Percentiles rank a stretch among this genome's conserved stretches.
Evolutionary conservation across 371 early-diverging fungal species (phyloP).

Genomic region (Entomophthora muscae): DNA sequence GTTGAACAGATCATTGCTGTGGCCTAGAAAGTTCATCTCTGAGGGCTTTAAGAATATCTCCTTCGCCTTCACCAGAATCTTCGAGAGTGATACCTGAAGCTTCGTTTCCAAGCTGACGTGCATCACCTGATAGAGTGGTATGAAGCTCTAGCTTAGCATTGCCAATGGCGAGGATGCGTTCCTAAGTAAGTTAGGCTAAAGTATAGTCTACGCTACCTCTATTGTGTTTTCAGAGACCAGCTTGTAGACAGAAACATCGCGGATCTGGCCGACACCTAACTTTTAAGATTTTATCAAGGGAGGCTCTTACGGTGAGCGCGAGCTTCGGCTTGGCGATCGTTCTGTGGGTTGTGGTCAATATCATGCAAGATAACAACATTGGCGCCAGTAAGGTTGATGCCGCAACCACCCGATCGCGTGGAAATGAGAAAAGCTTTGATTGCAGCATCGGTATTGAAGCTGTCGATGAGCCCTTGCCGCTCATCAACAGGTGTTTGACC

Average conservation of each 20-base stretch:
- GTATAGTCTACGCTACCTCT: constrained; percentile 19
- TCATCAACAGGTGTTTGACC: constrained; percentile 65
- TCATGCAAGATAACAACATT: constrained; percentile 90
- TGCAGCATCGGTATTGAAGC: constrained; percentile 35
- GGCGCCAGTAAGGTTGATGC: constrained; percentile 87
- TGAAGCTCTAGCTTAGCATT: background rate
- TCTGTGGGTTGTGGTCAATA: constrained; percentile 94
- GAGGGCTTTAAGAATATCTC: background rate
- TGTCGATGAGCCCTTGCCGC: constrained; percentile 43
- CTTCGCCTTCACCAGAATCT: background rate
- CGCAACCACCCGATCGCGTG: constrained; percentile 93
- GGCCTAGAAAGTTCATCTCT: background rate
- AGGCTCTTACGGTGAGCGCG: constrained; percentile 76
- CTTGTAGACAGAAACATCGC: constrained; percentile 60
- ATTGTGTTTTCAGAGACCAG: constrained; percentile 51
- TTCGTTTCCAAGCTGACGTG: background rate
- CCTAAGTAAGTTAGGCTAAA: background rate
- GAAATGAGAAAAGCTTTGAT: constrained; percentile 80
- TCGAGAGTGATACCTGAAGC: background rate
- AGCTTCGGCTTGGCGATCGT: constrained; percentile 94
- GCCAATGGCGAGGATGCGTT: background rate
- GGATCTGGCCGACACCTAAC: constrained; percentile 73
- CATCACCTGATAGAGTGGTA: background rate
- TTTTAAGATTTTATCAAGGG: constrained; percentile 8
- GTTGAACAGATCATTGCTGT: too few relatives aligned